Percentiles rank a stretch among this genome's conserved stretches.
phyloP scores from a whole-genome alignment of 805 yeast species.

The Schizosaccharomyces japonicus region DNA sequence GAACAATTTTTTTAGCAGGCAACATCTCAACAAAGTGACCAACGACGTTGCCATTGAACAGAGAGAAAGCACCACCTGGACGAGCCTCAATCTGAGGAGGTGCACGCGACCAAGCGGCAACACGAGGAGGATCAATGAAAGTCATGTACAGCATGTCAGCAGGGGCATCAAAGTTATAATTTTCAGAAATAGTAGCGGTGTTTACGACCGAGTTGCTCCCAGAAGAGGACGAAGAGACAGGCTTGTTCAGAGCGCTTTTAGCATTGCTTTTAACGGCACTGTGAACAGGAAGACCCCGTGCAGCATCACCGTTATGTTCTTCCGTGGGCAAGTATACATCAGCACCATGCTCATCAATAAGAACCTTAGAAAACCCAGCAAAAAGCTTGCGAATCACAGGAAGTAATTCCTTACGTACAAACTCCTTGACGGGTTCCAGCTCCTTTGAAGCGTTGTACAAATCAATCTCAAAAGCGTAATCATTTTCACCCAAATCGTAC shows the following conservation, averaged over 20 bases:
- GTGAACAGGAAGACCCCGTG: conserved; percentile 12
- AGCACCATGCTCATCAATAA: conserved; percentile 8
- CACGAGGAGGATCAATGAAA: conserved; percentile 48
- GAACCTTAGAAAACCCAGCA: conserved; percentile 8
- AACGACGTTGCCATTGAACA: conserved; percentile 71
- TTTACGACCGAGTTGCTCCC: conserved; percentile 27
- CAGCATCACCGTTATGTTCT: conserved; percentile 4
- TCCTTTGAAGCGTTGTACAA: conserved; percentile 30
- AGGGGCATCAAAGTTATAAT: conserved; percentile 62
- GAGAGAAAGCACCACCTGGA: conserved; percentile 37
- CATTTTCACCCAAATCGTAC: conserved; percentile 69
- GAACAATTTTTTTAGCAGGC: conserved; percentile 34
- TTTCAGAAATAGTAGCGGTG: conserved; percentile 54
- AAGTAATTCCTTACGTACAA: conserved; percentile 32
- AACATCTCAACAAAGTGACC: conserved; percentile 43
- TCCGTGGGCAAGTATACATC: conserved; percentile 2
- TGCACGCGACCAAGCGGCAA: conserved; percentile 80
- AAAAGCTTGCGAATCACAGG: conserved; percentile 46
- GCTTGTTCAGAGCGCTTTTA: conserved; percentile 8
- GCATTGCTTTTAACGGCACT: not conserved
- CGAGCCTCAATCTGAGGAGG: conserved; percentile 32
- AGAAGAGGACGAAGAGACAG: conserved; percentile 6
- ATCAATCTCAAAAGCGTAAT: conserved; percentile 60
- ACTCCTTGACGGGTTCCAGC: conserved; percentile 24
- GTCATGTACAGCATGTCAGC: conserved; percentile 69